Percentiles rank a stretch among this genome's conserved stretches.
These are phyloP conservation scores for Geotrichum aggregatum DNA, from an alignment of 1,139 yeast genomes.

Conservation along the genomic window DNA sequence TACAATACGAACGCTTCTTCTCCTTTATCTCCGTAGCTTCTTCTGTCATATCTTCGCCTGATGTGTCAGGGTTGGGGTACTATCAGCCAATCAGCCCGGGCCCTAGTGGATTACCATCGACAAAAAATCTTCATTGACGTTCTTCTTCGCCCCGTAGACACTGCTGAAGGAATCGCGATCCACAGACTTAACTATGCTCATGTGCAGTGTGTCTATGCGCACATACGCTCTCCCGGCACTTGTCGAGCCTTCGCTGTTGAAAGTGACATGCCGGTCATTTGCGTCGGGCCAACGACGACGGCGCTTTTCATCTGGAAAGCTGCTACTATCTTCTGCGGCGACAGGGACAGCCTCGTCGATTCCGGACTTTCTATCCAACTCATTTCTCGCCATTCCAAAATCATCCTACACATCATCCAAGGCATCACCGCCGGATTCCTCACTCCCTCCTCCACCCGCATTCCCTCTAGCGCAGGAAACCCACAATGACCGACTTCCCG, in stretches of 20 bases:
- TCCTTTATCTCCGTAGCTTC: neutral
- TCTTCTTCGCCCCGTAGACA: neutral
- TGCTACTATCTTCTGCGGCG: conserved; percentile 3
- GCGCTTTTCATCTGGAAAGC: conserved; percentile 7
- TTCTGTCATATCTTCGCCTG: neutral
- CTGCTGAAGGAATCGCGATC: neutral
- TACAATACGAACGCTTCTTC: neutral
- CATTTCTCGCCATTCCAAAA: conserved; percentile 7
- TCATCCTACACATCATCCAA: neutral
- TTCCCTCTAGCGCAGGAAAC: too few species aligned
- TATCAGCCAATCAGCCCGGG: neutral
- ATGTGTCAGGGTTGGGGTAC: conserved; percentile 1
- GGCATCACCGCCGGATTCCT: conserved; percentile 8
- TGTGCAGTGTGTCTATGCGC: conserved; percentile 1
- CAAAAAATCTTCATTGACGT: neutral
- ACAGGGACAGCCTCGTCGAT: neutral
- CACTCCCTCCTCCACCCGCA: conserved; percentile 7
- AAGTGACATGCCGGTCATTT: neutral
- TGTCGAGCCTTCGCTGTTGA: neutral
- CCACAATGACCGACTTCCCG: conserved; percentile 11
- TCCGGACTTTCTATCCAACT: conserved; percentile 8
- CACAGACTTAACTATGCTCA: neutral
- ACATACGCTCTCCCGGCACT: neutral
- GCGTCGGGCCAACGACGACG: conserved; percentile 8
- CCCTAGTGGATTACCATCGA: neutral